Evolutionary conservation across 1,284 basidiomycete species (phyloP).

Genomic region (Malassezia dermatis): DNA sequence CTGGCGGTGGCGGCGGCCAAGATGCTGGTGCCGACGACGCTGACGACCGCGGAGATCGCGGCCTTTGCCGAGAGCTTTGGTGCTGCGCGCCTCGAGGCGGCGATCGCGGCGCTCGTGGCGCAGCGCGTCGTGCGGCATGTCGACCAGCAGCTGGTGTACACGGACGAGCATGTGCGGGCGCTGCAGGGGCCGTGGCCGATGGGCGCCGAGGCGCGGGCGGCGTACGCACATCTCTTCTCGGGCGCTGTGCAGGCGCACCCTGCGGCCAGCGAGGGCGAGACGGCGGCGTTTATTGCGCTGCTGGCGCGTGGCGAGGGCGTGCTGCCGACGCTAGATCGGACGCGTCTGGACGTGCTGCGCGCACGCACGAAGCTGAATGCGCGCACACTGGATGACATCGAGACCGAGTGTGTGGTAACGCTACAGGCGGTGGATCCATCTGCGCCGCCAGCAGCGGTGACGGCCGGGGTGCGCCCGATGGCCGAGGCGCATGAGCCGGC

Average conservation of each 20-base stretch:
- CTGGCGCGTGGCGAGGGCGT: background rate
- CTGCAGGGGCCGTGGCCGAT: background rate
- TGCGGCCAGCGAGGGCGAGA: slow-evolving; percentile 11
- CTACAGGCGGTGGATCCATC: background rate
- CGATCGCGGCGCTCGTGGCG: slow-evolving; percentile 20
- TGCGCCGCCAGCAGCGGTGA: background rate
- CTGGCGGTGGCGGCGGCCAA: background rate
- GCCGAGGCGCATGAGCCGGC: background rate
- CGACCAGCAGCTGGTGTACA: slow-evolving; percentile 7
- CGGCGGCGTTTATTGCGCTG: slow-evolving; percentile 13
- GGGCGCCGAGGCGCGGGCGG: background rate
- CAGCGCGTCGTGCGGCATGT: slow-evolving; percentile 1
- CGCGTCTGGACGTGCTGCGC: slow-evolving; percentile 9
- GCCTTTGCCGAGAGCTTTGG: slow-evolving; percentile 20
- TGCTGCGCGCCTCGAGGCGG: slow-evolving; percentile 19
- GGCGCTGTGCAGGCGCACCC: background rate
- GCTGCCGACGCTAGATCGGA: background rate
- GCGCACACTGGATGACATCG: slow-evolving; percentile 16
- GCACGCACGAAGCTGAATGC: slow-evolving; percentile 16
- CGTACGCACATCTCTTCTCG: background rate
- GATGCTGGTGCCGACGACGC: background rate
- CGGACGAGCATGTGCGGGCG: slow-evolving; percentile 8
- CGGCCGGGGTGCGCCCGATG: background rate
- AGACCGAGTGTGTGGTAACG: slow-evolving; percentile 14
- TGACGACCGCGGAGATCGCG: slow-evolving; percentile 3